Base-by-base conservation (phyloP, 2,329 filamentous ascomycete genomes). In the Neodidymelliopsis sp. region DNA sequence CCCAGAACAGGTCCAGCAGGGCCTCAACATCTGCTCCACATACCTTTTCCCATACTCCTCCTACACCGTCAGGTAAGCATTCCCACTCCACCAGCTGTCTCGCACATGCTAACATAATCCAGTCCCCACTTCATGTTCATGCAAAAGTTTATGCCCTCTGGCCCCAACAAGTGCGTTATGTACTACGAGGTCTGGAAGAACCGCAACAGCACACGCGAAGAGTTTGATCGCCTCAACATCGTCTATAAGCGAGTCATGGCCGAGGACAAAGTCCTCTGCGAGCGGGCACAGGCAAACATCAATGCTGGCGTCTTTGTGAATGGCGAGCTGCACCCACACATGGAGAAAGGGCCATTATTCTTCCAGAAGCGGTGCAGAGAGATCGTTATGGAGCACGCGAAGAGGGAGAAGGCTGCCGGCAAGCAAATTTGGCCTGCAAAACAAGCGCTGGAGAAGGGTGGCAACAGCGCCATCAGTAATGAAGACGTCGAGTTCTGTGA, bases 201-300 rank as follows among this genome's bases (percentile, higher is more conserved):
- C 76, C 83, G 82, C 65, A 72, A 81, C 63, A 79, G 83, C 4
- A 77, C 75, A n/a, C 80, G 85, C 12, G 79, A 80, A 19, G 80
- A 84, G 49, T 87, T 86, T 63, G 69, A 77, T 11, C 69, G 75
- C 41, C 82, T 86, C 67, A 79, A 77, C 66, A 70, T 80, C 34
- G 81, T 86, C 59, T 87, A 86, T 74, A 83, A 83, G 69, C 80
- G 81, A 28, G 79, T 87, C 67, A 82, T 86, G 80, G 76, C 77
- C 1, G 84, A 87, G 67, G 84, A 87, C 73, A 86, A 86, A 62
- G 75, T 79, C 7, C 79, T 87, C 19, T 87, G 84, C 72, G 74
- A 78, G 57, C 77, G 77, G 10, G 79, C 82, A 1, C 84, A 87
- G 63, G 77, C 75, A 66, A 87, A 87, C 66, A 75, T 87, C 58